Evolutionary conservation across 78 protist genomes (phyloP).

Genomic region (Dictyostelium capitatum): DNA sequence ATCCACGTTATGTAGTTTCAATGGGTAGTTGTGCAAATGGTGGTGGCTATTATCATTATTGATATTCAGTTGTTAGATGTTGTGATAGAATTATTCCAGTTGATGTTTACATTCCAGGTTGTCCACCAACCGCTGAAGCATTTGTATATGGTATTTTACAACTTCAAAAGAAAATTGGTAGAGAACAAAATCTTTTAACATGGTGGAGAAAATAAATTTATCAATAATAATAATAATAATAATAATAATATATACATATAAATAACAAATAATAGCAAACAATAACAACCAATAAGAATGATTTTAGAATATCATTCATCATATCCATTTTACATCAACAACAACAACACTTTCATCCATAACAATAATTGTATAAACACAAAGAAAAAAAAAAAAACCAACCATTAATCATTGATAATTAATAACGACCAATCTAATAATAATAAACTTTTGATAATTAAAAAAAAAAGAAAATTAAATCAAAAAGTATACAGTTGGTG

Average conservation of each 20-base stretch:
- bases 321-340: too few relatives aligned
- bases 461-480: too few relatives aligned
- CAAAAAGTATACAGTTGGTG: too few relatives aligned
- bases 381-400: too few relatives aligned
- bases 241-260: neutral
- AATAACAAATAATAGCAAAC: neutral
- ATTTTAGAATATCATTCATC: neutral
- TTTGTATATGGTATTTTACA: constrained; percentile 94
- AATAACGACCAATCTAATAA: too few relatives aligned
- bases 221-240: neutral
- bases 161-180: constrained; percentile 94
- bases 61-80: constrained; percentile 97
- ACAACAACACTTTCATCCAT: too few relatives aligned
- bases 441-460: too few relatives aligned
- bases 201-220: constrained; percentile 83
- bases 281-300: neutral
- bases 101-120: constrained; percentile 98
- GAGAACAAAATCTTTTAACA: constrained; percentile 57
- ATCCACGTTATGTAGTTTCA: constrained; percentile 93
- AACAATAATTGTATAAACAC: too few relatives aligned
- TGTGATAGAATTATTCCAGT: constrained; percentile 98
- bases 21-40: constrained; percentile 99
- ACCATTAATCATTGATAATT: too few relatives aligned
- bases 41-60: constrained; percentile 98
- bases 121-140: constrained; percentile 99